Base-by-base conservation (phyloP, 225 moss, liverwort and hornwort genomes). In the Physcomitrellopsis africana region DNA sequence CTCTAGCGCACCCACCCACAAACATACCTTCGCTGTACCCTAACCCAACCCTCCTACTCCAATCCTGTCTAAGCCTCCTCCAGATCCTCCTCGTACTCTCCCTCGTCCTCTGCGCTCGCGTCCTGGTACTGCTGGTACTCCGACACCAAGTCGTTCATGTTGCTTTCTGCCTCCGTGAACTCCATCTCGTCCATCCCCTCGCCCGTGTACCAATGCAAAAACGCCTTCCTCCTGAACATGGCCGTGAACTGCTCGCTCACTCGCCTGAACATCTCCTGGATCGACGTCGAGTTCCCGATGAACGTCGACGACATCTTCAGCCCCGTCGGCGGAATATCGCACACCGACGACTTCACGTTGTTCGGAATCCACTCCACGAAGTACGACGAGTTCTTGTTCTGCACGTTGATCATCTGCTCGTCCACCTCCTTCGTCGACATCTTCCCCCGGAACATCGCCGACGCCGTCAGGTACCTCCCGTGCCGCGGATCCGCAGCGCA, bases 171-270 rank as follows among this genome's bases (percentile, higher is more conserved):
- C 81, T 87, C 86, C 0, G 86, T 84, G 70, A 87, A 87, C 56
- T 87, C 86, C 86, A 87, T 84, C 83, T 86, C 86, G 76, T 87
- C 86, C 86, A 87, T 87, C 11, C 86, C 86, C 78, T 87, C 86
- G 0, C 86, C 86, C 11, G 86, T 87, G 48, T 87, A 87, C 86
- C 86, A 87, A 42, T 87, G 86, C 76, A 87, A 11, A 44, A 87
- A 87, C 0, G 86, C 86, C 83, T 84, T 84, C 58, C 86, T 73
- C 76, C 83, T 70, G 17, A 86, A 86, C 86, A 86, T 86, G 0
- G 86, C 86, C 6, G 83, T 86, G 47, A 86, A 86, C 79, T 86
- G 86, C 81, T 86, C 86, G 9, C 73, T 73, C 70, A 86, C 86
- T 0, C 86, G 78, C 72, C 83, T 57, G 69, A 86, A 86, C 86